Evolutionary conservation across 139 green algal genomes (phyloP).

Genomic region (Chlorella sp.): DNA sequence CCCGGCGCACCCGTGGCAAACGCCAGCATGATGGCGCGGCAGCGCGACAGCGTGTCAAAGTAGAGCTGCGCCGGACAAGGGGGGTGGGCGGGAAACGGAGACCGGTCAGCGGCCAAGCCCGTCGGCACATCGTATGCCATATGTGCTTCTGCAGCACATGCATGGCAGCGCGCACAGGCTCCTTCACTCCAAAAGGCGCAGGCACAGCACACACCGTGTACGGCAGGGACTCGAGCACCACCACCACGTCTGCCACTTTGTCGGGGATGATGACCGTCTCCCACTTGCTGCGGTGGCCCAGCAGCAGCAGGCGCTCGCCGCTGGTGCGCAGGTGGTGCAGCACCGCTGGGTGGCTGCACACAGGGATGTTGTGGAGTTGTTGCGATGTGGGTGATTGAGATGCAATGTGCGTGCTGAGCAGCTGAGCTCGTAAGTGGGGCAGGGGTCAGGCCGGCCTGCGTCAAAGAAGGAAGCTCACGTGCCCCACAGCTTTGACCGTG

Average conservation of each 20-base stretch:
- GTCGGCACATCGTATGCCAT: no score
- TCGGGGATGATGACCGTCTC: slow-evolving; percentile 5
- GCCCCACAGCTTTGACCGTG: no score
- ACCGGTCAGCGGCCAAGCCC: no score
- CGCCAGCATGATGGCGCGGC: slow-evolving; percentile 25
- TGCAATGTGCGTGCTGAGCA: no score
- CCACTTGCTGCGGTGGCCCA: slow-evolving; percentile 16
- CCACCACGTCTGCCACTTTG: slow-evolving; percentile 8
- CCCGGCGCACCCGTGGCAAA: slow-evolving; percentile 12
- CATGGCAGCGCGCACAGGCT: no score
- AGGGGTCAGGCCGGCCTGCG: background rate
- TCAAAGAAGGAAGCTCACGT: background rate
- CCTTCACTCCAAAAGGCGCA: no score
- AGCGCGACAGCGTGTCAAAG: slow-evolving; percentile 29
- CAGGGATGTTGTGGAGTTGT: no score
- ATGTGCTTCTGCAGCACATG: no score
- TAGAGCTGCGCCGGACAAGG: no score
- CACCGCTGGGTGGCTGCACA: slow-evolving; percentile 25
- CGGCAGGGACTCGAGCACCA: slow-evolving; percentile 24
- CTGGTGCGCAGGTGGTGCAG: slow-evolving; percentile 15
- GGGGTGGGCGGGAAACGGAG: no score
- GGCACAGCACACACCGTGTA: background rate
- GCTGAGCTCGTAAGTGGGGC: no score
- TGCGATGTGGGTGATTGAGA: no score
- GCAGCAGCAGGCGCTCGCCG: slow-evolving; percentile 32